Evolutionary conservation across 1,139 yeast genomes (phyloP), one percentile per base, ranked within the genome.

Genomic region (Yamadazyma aaseri): DNA sequence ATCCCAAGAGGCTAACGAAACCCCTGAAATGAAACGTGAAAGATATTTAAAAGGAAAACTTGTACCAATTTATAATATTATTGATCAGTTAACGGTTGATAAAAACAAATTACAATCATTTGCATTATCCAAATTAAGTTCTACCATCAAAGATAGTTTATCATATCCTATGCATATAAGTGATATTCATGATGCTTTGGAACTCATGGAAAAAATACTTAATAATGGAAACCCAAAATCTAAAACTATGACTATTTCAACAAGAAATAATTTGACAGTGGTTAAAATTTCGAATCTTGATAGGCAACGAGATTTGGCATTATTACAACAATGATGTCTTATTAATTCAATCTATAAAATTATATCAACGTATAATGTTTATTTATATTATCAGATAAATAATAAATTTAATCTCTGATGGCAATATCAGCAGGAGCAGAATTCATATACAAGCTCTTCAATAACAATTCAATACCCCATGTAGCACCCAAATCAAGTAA

Each of bases 381-480:
- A 12, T 6, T 17, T 17, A n/a, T 17, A 22, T 8, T 22, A 22
- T 22, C n/a, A 26, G 12, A 23, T 23, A 28, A 31, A 30, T 23
- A 29, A 18, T 15, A 28, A 12, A 5, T 34, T 8, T 35, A 39
- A 32, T 61, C 64, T 53, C 77, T 71, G 33, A 60, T 42, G 16
- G 97, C 96, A 59, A 92, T 92, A 56, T 92, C 97, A 41, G 95
- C 87, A 31, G 97, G 86, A 49, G 81, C 82, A 48, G 81, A 86
- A 58, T 92, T 95, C 87, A 86, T 85, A 61, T 87, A 92, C 64
- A 81, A 79, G 55, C 73, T 69, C 63, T 92, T 94, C 67, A 92
- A 77, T 14, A 75, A 73, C 37, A 81, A 49, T 64, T 92, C 98
- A 55, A 87, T 80, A n/a, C 63, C 73, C 82, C 85, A 87, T 34